phyloP scores from a whole-genome alignment of 768 basidiomycete species.

The Mycena olivaceomarginata region DNA sequence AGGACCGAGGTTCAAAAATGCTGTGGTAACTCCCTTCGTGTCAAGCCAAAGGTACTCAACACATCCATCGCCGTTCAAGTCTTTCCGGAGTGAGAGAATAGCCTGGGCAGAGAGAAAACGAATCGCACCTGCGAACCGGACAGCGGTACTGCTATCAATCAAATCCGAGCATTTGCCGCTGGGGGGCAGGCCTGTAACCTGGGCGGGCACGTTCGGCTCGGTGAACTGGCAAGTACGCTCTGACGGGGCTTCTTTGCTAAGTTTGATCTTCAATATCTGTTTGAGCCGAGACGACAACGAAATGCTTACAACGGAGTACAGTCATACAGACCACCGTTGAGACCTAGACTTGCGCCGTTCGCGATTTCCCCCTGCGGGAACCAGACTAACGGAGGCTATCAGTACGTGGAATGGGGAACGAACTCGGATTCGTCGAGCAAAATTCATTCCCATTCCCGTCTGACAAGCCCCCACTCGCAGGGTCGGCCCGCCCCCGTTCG shows the following conservation, averaged over 20 bases:
- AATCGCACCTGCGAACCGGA: too few relatives aligned
- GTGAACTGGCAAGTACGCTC: not conserved
- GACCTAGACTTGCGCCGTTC: not conserved
- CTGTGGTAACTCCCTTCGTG: not conserved
- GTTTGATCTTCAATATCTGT: not conserved
- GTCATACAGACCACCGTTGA: not conserved
- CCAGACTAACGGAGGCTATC: not conserved
- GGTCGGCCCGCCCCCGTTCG: not conserved
- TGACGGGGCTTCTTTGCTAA: not conserved
- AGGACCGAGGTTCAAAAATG: constrained; percentile 19
- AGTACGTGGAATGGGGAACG: not conserved
- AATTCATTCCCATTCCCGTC: not conserved
- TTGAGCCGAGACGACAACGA: not conserved
- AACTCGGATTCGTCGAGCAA: not conserved
- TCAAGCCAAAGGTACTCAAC: constrained; percentile 13
- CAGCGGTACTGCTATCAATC: not conserved
- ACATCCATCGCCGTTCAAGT: constrained; percentile 22
- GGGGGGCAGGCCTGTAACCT: not conserved
- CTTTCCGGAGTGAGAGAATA: not conserved
- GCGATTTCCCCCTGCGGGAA: not conserved
- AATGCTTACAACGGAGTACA: not conserved
- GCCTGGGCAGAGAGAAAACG: too few relatives aligned
- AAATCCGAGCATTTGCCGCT: not conserved
- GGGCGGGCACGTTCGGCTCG: not conserved
- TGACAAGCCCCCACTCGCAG: not conserved